Percentiles rank a stretch among this genome's conserved stretches.
Conservation (phyloP, 257 asterid species). For the Nicotiana undulata region DNA sequence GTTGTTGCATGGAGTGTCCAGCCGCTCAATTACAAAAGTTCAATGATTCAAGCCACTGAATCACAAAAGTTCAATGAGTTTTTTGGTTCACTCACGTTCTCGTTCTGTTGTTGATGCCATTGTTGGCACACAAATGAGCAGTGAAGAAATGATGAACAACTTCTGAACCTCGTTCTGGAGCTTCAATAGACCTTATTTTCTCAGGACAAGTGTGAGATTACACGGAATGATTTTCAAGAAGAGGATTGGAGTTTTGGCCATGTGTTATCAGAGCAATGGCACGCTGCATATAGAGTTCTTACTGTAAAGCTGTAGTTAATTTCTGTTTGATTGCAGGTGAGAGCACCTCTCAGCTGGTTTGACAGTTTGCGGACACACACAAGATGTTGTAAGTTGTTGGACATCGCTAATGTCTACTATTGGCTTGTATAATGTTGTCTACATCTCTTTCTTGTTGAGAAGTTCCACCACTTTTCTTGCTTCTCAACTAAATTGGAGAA, state of each 20-base stretch:
- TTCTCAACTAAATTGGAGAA: background rate
- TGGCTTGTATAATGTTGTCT: conserved; percentile 16
- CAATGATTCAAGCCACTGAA: conserved; percentile 50
- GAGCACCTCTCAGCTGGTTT: conserved; percentile 23
- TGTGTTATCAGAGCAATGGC: conserved; percentile 5
- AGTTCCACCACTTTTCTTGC: background rate
- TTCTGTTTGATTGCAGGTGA: conserved; percentile 22
- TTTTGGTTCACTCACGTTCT: conserved; percentile 1
- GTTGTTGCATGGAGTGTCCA: conserved; percentile 66
- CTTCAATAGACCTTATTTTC: background rate
- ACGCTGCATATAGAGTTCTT: conserved; percentile 12
- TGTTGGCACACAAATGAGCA: background rate
- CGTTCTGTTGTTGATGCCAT: background rate
- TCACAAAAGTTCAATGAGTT: conserved; percentile 43
- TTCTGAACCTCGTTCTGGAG: background rate
- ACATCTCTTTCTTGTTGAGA: conserved; percentile 11
- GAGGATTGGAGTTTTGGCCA: background rate
- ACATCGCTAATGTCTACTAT: conserved; percentile 18
- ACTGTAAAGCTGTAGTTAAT: conserved; percentile 35
- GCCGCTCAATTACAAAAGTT: conserved; percentile 59
- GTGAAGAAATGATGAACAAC: background rate
- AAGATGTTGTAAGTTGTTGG: conserved; percentile 25
- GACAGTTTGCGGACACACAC: conserved; percentile 6
- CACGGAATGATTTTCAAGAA: background rate
- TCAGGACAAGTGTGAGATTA: background rate